These are phyloP conservation scores for Echria macrotheca DNA, from an alignment of 495 filamentous ascomycete species.

Conservation along the genomic window DNA sequence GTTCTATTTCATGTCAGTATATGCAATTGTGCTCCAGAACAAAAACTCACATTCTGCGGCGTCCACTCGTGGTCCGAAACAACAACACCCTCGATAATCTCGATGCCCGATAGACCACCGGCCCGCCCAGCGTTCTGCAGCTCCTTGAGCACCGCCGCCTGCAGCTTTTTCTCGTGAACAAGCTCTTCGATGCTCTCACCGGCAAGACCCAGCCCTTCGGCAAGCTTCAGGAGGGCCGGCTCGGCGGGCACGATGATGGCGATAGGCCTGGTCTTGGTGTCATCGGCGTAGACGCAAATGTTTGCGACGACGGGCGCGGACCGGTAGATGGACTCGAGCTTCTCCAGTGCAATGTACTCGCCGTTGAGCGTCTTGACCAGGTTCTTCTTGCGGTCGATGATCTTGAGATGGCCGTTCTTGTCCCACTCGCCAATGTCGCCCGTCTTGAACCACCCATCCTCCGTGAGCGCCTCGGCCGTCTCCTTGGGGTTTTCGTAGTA, in stretches of 20 bases:
- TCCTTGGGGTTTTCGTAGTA: conserved; percentile 85
- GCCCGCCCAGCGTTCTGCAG: conserved; percentile 69
- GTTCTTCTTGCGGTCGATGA: conserved; percentile 99
- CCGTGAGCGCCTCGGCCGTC: conserved; percentile 65
- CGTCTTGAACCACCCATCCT: conserved; percentile 93
- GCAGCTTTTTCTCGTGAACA: conserved; percentile 77
- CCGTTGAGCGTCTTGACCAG: conserved; percentile 92
- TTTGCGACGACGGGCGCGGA: conserved; percentile 80
- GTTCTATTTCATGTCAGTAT: conserved; percentile 41
- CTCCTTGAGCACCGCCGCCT: conserved; percentile 71
- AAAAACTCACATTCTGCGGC: conserved; percentile 80
- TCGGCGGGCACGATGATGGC: conserved; percentile 94
- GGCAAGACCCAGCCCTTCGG: conserved; percentile 61
- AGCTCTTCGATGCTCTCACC: conserved; percentile 71
- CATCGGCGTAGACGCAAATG: conserved; percentile 88
- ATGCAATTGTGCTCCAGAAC: too few relatives aligned
- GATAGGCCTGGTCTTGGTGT: conserved; percentile 75
- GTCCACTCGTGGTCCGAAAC: conserved; percentile 97
- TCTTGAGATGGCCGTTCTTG: conserved; percentile 68
- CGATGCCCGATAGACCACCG: conserved; percentile 75
- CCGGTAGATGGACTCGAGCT: conserved; percentile 94
- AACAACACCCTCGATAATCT: conserved; percentile 90
- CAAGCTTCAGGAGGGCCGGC: conserved; percentile 76
- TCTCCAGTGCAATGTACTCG: conserved; percentile 98
- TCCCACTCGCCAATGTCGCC: conserved; percentile 94